Evolutionary conservation across 805 yeast species (phyloP), one percentile per base, ranked within the genome.

Genomic region (Myxozyma mucilagina): DNA sequence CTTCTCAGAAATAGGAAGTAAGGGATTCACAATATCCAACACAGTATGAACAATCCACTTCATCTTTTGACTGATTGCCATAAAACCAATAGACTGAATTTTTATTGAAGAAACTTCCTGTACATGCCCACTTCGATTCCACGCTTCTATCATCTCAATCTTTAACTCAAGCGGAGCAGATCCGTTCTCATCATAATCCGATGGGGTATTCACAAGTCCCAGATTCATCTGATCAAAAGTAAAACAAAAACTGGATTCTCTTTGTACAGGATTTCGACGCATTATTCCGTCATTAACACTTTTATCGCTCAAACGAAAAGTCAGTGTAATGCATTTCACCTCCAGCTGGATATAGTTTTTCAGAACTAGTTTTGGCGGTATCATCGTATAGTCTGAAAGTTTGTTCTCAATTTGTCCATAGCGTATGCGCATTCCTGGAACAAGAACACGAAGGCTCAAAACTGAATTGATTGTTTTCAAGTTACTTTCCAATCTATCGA

Each of bases 391-490:
- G 13, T 53, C 47, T 6, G 44, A 18, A 4, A 64, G 38, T 6
- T n/a, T 24, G 43, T 63, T 59, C 34, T 54, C 54, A 16, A 63
- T 51, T 13, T 36, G 75, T 0, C 81, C 78, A 54, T 80, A 71
- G 16, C 74, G 69, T 0, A 84, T 2, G 5, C 75, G 72, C 0
- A 83, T 60, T 5, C 69, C 69, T 0, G 87, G 87, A 3, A 82
- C 67, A 1, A 81, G 79, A 7, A 86, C 58, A 36, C 87, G 75
- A 10, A 82, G 13, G 60, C 80, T 84, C 31, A 70, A 68, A 5
- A 79, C 76, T n/a, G 71, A 66, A 0, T 79, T 73, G 0, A 72
- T 64, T 1, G 75, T 73, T 4, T 67, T 57, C 48, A 80, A 68
- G 24, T 74, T 70, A 11, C 45, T 32, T 31, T 76, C 73, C 31